Evolutionary conservation across 2,329 filamentous ascomycete genomes (phyloP), one percentile per base, ranked within the genome.

Genomic region (Aspergillus brunneoviolaceus): DNA sequence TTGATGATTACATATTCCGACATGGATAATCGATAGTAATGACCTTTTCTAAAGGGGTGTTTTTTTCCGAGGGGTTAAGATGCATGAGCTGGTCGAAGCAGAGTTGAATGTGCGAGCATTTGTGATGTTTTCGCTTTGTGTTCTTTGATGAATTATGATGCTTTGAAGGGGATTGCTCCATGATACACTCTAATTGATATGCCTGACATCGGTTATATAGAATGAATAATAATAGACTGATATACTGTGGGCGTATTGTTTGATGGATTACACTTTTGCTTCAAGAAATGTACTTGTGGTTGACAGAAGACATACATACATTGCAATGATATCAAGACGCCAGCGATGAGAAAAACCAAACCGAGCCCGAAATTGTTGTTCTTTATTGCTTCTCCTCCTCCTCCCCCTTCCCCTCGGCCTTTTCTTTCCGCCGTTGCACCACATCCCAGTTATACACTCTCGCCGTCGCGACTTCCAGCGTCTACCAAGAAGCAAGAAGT

Each of bases 371-470:
- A 33, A 57, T 4, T 27, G 35, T 45, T 42, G 21, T 35, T 19
- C 16, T 50, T 49, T 19, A 16, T 5, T 48, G 31, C 33, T 73
- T 73, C 48, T 77, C 87, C 63, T 87, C 85, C 54, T 71, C 72
- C 59, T 76, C 76, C 14, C 76, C 76, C 73, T 80, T 78, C 51
- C 78, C 79, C 47, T 82, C 79, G 3, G 79, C 82, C 76, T 92
- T 95, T 62, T 96, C 92, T 81, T 96, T 97, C 68, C 95, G 84
- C 79, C 96, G 91, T 81, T 96, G 91, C 49, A 94, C 91, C 4
- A 99, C 92, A 72, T 99, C 95, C 94, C 95, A 98, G 77, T 99
- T 99, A 78, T 99, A 98, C n/a, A 99, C 93, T 65, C 95, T 85
- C 23, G 95, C 95, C 47, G 94, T 92, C 4, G 95, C 95, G 35